phyloP scores from a whole-genome alignment of 2,329 filamentous ascomycete genomes.

The Pseudonectria foliicola region DNA sequence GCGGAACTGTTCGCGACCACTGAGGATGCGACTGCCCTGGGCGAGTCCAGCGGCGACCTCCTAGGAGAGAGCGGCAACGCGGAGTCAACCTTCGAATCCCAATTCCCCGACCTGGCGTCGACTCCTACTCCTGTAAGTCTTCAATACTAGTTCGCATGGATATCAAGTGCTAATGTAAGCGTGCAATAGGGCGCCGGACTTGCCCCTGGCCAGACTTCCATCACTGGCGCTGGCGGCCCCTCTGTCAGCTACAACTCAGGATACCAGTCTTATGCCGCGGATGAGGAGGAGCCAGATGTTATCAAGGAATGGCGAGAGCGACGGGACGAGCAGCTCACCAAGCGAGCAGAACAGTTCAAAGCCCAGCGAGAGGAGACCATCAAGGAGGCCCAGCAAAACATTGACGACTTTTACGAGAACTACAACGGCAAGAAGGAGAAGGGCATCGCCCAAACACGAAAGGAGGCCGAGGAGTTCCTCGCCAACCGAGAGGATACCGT shows the following conservation, averaged over 20 bases:
- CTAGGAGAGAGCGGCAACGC: conserved; percentile 57
- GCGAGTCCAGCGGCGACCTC: conserved; percentile 62
- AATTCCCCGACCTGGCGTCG: conserved; percentile 71
- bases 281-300: conserved; percentile 82
- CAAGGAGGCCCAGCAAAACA: conserved; percentile 84
- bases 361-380: conserved; percentile 79
- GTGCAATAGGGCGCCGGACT: conserved; percentile 23
- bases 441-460: conserved; percentile 75
- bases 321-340: conserved; percentile 73
- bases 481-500: conserved; percentile 85
- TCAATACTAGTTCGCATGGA: neutral
- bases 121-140: conserved; percentile 27
- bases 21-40: conserved; percentile 60
- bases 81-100: conserved; percentile 65
- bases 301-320: conserved; percentile 89
- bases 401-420: conserved; percentile 99
- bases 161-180: conserved; percentile 4
- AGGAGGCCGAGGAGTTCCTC: conserved; percentile 90
- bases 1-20: conserved; percentile 80
- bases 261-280: conserved; percentile 47
- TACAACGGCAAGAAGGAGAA: conserved; percentile 99
- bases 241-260: conserved; percentile 57
- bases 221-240: conserved; percentile 62
- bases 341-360: conserved; percentile 77
- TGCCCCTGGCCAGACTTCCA: conserved; percentile 31